Base-by-base conservation (phyloP, 139 green algal genomes). In the Desmodesmus armatus region DNA sequence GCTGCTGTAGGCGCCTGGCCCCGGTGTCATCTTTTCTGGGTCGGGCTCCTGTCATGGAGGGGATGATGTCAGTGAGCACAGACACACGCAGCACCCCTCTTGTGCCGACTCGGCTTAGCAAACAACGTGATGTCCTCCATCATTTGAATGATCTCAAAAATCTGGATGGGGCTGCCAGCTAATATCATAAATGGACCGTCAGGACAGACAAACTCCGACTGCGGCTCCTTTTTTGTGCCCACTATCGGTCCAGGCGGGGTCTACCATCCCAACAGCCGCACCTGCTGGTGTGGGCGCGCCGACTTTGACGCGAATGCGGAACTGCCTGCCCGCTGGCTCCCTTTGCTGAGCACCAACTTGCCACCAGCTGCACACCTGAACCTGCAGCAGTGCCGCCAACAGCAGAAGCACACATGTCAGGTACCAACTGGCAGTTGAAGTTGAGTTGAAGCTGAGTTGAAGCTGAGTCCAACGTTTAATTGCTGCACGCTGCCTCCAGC, bases 271-370 rank as follows among this genome's bases (percentile, higher is more conserved):
- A 13, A 58, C 47, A 58, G 47, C 47, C 60, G n/a, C 21, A 69
- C 60, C n/a, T 23, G 17, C 37, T 69, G 60, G 25, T 69, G 60
- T 17, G 60, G 60, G 60, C 60, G 60, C 37, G 60, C 60, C 6
- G 37, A n/a, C n/a, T 19, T 69, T n/a, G 60, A 69, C 60, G 37
- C 4, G 60, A 69, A 69, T n/a, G 60, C 60, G 25, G 60, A n/a
- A 69, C 60, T 69, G 60, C 60, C 60, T 69, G 60, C 60, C 37
- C 60, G 25, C 60, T 69, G 60, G 60, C 60, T 69, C n/a, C n/a
- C 60, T 29, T 29, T 69, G 60, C 60, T 39, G 27, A 29, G 60
- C n/a, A 69, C 60, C 17, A 69, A 29, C n/a, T 7, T n/a, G n/a
- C 60, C 60, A 69, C 37, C 60, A 69, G 60, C n/a, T 37, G 60